Evolutionary conservation across 73 alveolate species (phyloP), one percentile per base, ranked within the genome.

Genomic region (Paramecium octaurelia): DNA sequence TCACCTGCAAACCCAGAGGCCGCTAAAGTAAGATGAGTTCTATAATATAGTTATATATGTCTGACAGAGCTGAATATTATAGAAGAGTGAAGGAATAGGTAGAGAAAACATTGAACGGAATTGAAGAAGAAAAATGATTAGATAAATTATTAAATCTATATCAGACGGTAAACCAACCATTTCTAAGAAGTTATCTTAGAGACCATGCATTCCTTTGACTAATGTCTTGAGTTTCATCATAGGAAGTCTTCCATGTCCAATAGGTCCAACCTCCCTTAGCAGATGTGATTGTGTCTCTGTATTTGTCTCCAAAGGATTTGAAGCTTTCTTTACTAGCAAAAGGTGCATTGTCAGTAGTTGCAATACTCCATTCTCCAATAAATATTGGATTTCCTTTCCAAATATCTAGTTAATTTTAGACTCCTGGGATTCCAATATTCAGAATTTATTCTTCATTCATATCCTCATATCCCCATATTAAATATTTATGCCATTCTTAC

Each of bases 281-380:
- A 80, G 46, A 31, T 9, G 46, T 80, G 5, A 80, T 24, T 7
- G 91, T 24, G 10, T 42, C 91, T 14, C 46, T 80, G 29, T 31
- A 80, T 80, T 43, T 80, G 8, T 80, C 12, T 9, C 70, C 75
- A 42, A 80, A 80, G 14, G 48, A 14, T 8, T 20, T 80, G 20
- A 80, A 80, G 2, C 57, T 80, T 11, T 80, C 34, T 23, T 20
- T 24, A 46, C 57, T 64, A 44, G 48, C 57, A 48, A 80, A 80
- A 38, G 91, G 91, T 18, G 91, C 91, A 10, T 27, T 48, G 2
- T n/a, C 91, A 7, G 91, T 80, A n/a, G 91, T 80, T 6, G 76
- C 91, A 12, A 80, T 48, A 80, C 91, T 80, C 91, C 91, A 80
- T 80, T 80, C 91, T 43, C 91, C 91, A 46, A 80, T 80, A 24